Conservation (phyloP, 345 rosid genomes). For the Camelina sativa region DNA sequence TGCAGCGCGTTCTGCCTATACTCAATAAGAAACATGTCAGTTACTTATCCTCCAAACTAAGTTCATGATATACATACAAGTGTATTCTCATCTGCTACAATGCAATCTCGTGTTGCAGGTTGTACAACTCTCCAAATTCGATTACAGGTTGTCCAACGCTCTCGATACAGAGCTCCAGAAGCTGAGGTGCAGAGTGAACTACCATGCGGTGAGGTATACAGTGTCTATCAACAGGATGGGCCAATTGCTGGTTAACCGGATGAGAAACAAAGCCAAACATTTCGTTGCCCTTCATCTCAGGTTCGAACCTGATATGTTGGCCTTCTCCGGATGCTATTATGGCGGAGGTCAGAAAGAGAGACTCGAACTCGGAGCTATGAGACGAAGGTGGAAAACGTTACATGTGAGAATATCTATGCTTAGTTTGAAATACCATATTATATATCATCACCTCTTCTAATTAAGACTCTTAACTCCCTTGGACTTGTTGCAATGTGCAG, state of each 20-base stretch:
- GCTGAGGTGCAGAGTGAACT: conserved; percentile 92
- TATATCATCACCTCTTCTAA: not conserved
- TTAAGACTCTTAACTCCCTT: not conserved
- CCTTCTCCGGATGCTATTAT: conserved; percentile 93
- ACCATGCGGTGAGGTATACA: conserved; percentile 80
- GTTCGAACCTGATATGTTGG: conserved; percentile 97
- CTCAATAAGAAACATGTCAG: conserved; percentile 47
- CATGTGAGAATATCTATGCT: conserved; percentile 55
- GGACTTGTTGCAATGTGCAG: conserved; percentile 45
- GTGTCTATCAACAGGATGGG: conserved; percentile 70
- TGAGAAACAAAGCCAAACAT: conserved; percentile 67
- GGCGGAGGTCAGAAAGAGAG: conserved; percentile 91
- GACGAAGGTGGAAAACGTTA: conserved; percentile 87
- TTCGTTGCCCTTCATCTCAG: conserved; percentile 91
- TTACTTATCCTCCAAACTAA: not conserved
- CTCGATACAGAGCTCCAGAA: conserved; percentile 76
- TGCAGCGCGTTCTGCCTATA: conserved; percentile 43
- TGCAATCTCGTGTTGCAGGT: conserved; percentile 53
- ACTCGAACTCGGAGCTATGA: conserved; percentile 69
- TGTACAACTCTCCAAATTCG: conserved; percentile 89
- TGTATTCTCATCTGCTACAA: conserved; percentile 13
- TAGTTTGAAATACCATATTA: conserved; percentile 9
- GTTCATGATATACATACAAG: not conserved
- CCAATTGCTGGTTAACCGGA: conserved; percentile 63
- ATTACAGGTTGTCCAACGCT: conserved; percentile 82